Conservation (phyloP, 2,329 filamentous ascomycete species). For the Colletotrichum horii region DNA sequence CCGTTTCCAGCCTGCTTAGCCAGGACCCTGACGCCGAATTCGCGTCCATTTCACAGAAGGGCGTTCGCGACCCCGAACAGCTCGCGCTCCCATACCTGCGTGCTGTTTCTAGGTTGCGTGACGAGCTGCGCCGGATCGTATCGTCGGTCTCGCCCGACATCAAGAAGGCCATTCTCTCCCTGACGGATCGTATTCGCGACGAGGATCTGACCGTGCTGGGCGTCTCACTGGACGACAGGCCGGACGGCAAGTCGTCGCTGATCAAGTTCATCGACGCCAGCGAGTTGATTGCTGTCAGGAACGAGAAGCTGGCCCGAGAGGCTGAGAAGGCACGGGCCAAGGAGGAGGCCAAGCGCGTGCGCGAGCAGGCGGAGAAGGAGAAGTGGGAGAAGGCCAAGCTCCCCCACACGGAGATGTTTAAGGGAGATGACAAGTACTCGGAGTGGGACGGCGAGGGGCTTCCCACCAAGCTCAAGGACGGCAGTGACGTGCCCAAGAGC, state of each 20-base stretch:
- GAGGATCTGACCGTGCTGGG: slow-evolving; percentile 80
- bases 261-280: slow-evolving; percentile 69
- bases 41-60: slow-evolving; percentile 45
- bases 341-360: slow-evolving; percentile 57
- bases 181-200: slow-evolving; percentile 84
- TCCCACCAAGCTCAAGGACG: slow-evolving; percentile 78
- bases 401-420: slow-evolving; percentile 61
- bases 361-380: slow-evolving; percentile 57
- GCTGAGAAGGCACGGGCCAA: slow-evolving; percentile 64
- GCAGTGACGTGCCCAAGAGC: slow-evolving; percentile 81
- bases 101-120: slow-evolving; percentile 60
- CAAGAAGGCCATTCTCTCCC: slow-evolving; percentile 74
- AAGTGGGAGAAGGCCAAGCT: slow-evolving; percentile 64
- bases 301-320: slow-evolving; percentile 65
- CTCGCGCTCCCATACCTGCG: slow-evolving; percentile 62
- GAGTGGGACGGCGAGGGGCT: slow-evolving; percentile 86
- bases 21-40: slow-evolving; percentile 53
- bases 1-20: slow-evolving; percentile 46
- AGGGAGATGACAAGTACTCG: slow-evolving; percentile 63
- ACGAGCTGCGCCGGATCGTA: slow-evolving; percentile 65
- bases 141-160: slow-evolving; percentile 50
- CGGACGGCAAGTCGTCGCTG: slow-evolving; percentile 70
- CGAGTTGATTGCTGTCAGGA: slow-evolving; percentile 61
- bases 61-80: slow-evolving; percentile 56
- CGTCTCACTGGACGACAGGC: slow-evolving; percentile 86